A percentile compares a stretch with the other conserved stretches of the same genome.
phyloP scores from a whole-genome alignment of 305 asterid genomes.

The Fraxinus floribunda region DNA sequence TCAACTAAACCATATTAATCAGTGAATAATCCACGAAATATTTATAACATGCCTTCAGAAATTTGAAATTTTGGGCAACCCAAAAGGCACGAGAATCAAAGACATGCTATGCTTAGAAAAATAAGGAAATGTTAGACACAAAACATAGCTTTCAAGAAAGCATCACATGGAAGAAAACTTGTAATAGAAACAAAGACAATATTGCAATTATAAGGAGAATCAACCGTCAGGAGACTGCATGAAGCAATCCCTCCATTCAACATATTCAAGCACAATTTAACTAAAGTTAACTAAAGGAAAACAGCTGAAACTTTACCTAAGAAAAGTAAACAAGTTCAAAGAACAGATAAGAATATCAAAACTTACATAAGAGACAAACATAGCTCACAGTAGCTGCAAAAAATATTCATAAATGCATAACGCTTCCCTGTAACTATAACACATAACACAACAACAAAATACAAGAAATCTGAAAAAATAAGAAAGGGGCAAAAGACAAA shows the following conservation, averaged over 20 bases:
- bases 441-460: background rate
- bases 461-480: conserved; percentile 2
- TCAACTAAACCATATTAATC: background rate
- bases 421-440: conserved; percentile 14
- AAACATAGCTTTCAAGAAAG: conserved; percentile 48
- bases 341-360: conserved; percentile 10
- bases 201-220: conserved; percentile 27
- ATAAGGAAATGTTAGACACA: conserved; percentile 28
- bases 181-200: conserved; percentile 32
- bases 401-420: conserved; percentile 7
- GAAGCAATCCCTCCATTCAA: too few relatives aligned
- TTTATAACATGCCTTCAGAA: background rate
- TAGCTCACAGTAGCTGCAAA: background rate
- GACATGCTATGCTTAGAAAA: conserved; percentile 32
- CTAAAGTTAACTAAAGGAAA: conserved; percentile 43
- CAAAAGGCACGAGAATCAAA: conserved; percentile 29
- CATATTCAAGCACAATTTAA: too few relatives aligned
- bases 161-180: conserved; percentile 56
- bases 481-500: background rate
- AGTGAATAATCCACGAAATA: background rate
- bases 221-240: conserved; percentile 17
- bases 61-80: conserved; percentile 16
- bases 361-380: background rate
- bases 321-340: conserved; percentile 18
- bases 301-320: conserved; percentile 26